Evolutionary conservation across 139 green algal species (phyloP), one percentile per base, ranked within the genome.

Genomic region (Closterium sp.): DNA sequence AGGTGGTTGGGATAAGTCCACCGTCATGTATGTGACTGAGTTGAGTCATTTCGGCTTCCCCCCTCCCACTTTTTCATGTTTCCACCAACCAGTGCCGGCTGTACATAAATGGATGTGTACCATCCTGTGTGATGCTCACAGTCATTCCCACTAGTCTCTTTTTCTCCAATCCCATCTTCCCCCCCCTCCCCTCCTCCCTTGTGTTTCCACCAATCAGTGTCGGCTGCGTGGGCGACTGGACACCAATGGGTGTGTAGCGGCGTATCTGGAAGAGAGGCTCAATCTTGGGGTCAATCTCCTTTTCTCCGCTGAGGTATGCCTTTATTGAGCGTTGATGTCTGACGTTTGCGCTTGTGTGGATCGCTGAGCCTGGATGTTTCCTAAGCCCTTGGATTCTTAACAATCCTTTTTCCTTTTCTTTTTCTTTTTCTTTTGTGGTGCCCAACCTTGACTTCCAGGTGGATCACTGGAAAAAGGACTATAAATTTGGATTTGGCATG

Each of bases 401-500:
- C 7, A 62, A n/a, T n/a, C n/a, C n/a, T n/a, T n/a, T n/a, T n/a
- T n/a, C n/a, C n/a, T n/a, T n/a, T n/a, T n/a, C n/a, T n/a, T n/a
- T n/a, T n/a, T n/a, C n/a, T n/a, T n/a, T n/a, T n/a, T n/a, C n/a
- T n/a, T n/a, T n/a, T n/a, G n/a, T n/a, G n/a, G n/a, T n/a, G n/a
- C n/a, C n/a, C n/a, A n/a, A n/a, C n/a, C n/a, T n/a, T n/a, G n/a
- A n/a, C 17, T 29, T 88, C 5, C 93, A 95, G 92, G 93, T 99
- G 28, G 98, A 99, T 94, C 98, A 99, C 93, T 94, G 28, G 24
- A 96, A 97, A 28, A 97, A 97, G 89, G 97, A 99, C 95, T 98
- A 99, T 96, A 98, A 98, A 94, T 99, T 99, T 95, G 97, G 97
- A 24, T 98, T 98, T 93, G 97, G 97, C 30, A 97, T 99, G 95